Conservation (phyloP, 495 filamentous ascomycete species). For the Xylaria nigripes region DNA sequence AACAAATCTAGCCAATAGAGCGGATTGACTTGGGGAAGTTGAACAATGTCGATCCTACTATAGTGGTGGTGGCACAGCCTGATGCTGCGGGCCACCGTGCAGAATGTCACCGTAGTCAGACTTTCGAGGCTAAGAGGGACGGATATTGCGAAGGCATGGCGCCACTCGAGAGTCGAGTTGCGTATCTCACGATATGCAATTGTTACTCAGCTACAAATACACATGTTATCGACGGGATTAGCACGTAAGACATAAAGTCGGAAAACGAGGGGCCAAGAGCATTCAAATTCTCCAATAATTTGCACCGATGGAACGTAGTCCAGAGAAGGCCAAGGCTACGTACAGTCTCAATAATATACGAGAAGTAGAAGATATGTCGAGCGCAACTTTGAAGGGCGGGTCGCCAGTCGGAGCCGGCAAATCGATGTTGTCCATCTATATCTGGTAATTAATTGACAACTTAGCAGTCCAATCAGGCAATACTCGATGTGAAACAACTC, state of each 20-base stretch:
- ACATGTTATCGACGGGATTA: neutral
- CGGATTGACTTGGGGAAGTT: neutral
- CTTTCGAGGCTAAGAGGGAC: neutral
- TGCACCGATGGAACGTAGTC: neutral
- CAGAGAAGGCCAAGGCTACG: too few relatives aligned
- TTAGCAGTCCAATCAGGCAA: neutral
- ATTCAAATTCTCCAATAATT: neutral
- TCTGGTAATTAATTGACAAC: too few relatives aligned
- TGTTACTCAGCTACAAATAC: neutral
- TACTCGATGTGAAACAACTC: neutral
- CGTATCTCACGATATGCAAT: neutral
- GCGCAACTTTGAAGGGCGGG: conserved; percentile 6
- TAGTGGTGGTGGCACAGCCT: neutral
- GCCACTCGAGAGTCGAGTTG: neutral
- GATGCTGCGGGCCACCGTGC: neutral
- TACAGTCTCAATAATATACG: neutral
- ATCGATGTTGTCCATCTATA: neutral
- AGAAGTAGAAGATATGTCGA: neutral
- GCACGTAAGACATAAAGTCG: neutral
- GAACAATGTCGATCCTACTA: too few relatives aligned
- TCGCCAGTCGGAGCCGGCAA: conserved; percentile 3
- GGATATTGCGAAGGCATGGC: neutral
- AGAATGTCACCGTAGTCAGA: neutral
- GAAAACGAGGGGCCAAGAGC: neutral
- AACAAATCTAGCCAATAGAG: neutral